Base-by-base conservation (phyloP, 1,139 yeast species). In the Taphrina flavorubra region DNA sequence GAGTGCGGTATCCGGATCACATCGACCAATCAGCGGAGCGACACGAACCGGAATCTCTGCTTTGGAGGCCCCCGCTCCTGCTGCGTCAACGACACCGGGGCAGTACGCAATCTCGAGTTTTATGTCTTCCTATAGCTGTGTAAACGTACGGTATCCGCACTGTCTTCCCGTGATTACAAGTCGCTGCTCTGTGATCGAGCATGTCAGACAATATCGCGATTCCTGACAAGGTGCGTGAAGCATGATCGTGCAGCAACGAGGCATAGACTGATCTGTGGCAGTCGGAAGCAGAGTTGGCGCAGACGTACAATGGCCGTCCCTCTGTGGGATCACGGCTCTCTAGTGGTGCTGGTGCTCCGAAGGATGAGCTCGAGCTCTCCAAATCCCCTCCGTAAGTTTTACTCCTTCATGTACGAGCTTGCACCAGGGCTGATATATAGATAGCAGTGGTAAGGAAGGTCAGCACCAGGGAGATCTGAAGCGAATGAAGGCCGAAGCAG, bases 291-390 rank as follows among this genome's bases (percentile, higher is more conserved):
- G 62, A 58, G 20, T 18, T 58, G 31, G 14, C 20, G 11, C 51
- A 58, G 7, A 58, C 62, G 13, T 58, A 58, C 53, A 58, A 58
- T 20, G 62, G 62, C 11, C 47, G 47, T 14, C 53, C 51, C 25
- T 58, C 62, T 7, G 62, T 58, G 20, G 62, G 62, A 3, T 13
- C 51, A 10, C 42, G 31, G 34, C 60, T 56, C 37, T 25, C 31
- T 25, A 16, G 36, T 40, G 49, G 40, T 14, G 60, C 49, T 5
- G 42, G 11, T n/a, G 25, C 58, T 8, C 62, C 62, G 7, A 58
- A 58, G 51, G 62, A 58, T 53, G 62, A 58, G 16, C 62, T 58
- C 10, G 62, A 58, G 53, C 53, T 58, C 14, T 58, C 62, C 10
- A 16, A 31, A 3, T 58, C 62, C 7, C 62, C 62, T 6, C 62